Evolutionary conservation across 192 early-diverging fungal genomes (phyloP).

Genomic region (Backusella macrospora): DNA sequence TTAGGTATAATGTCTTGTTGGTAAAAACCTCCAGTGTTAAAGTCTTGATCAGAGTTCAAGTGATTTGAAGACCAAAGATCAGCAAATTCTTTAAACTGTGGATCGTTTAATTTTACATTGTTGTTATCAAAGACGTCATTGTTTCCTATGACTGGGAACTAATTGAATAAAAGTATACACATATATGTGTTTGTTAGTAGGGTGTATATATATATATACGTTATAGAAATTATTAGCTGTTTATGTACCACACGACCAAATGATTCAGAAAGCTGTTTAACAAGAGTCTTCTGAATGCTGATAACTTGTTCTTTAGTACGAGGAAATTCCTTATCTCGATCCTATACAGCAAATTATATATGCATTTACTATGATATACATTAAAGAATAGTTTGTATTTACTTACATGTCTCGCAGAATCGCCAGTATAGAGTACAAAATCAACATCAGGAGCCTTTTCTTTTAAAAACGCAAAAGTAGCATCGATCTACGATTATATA

Average conservation of each 20-base stretch:
- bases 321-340: constrained; percentile 21
- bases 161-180: background rate
- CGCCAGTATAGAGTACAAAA: constrained; percentile 48
- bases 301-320: constrained; percentile 28
- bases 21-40: constrained; percentile 42
- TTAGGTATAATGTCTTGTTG: constrained; percentile 35
- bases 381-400: background rate
- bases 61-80: constrained; percentile 38
- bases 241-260: constrained; percentile 27
- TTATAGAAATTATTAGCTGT: background rate
- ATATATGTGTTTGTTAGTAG: background rate
- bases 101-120: background rate
- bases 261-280: constrained; percentile 25
- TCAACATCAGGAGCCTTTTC: constrained; percentile 28
- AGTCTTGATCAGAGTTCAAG: constrained; percentile 30
- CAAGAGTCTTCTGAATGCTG: constrained; percentile 23
- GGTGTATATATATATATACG: background rate
- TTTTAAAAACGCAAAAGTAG: constrained; percentile 40
- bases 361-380: background rate
- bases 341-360: background rate
- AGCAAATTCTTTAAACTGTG: constrained; percentile 12
- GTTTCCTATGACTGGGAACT: constrained; percentile 46
- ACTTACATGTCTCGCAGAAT: constrained; percentile 41
- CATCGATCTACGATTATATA: constrained; percentile 21
- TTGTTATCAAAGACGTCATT: constrained; percentile 41